phyloP scores from a whole-genome alignment of 108 stramenopile species.

The Pseudonitzschia delicatissima region DNA sequence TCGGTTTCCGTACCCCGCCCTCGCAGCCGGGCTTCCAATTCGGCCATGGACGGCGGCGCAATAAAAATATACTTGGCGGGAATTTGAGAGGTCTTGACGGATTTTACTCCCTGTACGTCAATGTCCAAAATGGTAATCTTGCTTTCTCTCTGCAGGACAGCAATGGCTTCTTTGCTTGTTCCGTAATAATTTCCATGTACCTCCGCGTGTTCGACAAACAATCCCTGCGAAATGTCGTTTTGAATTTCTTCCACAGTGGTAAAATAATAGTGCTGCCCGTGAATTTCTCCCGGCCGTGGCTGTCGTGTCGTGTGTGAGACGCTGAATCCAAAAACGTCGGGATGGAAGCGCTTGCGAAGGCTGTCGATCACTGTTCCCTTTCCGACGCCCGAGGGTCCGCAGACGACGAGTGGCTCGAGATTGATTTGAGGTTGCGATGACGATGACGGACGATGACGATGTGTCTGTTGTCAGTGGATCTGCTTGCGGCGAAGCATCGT shows the following conservation, averaged over 20 bases:
- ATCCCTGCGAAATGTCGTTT: slow-evolving; percentile 73
- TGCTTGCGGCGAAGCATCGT: background rate
- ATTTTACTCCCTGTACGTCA: slow-evolving; percentile 80
- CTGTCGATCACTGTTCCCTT: slow-evolving; percentile 77
- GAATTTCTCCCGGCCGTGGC: slow-evolving; percentile 83
- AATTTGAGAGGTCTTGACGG: slow-evolving; percentile 60
- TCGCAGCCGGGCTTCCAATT: slow-evolving; percentile 79
- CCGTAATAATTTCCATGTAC: slow-evolving; percentile 94
- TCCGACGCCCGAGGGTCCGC: slow-evolving; percentile 47
- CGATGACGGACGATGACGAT: no score
- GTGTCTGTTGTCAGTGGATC: no score
- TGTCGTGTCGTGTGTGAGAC: slow-evolving; percentile 92
- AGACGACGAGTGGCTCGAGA: slow-evolving; percentile 51
- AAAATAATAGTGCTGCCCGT: slow-evolving; percentile 93
- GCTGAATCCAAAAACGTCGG: slow-evolving; percentile 70
- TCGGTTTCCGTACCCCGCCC: slow-evolving; percentile 91
- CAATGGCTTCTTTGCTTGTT: slow-evolving; percentile 67
- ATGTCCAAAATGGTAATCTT: slow-evolving; percentile 95
- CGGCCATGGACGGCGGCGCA: slow-evolving; percentile 89
- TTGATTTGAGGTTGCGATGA: background rate
- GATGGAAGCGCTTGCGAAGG: slow-evolving; percentile 59
- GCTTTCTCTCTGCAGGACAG: slow-evolving; percentile 64
- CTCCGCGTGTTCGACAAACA: slow-evolving; percentile 83
- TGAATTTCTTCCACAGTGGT: slow-evolving; percentile 73
- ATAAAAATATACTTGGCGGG: slow-evolving; percentile 78